phyloP scores from a whole-genome alignment of 2,329 filamentous ascomycete species.

The Penicillium expansum region DNA sequence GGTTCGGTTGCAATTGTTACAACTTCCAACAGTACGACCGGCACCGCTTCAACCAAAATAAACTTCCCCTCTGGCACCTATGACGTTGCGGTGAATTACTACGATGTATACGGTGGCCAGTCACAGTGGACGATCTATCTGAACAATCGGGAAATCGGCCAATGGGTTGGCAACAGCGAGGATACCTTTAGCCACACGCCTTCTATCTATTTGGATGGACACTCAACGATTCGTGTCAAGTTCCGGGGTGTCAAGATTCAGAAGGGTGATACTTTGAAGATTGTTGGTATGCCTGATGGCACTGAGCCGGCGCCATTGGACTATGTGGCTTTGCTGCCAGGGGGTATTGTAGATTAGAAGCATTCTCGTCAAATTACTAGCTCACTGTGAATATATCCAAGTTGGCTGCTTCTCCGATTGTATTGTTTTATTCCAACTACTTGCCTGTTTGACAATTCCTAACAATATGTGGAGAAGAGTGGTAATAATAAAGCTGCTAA shows the following conservation, averaged over 20 bases:
- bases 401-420: not conserved
- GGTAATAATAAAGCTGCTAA: not conserved
- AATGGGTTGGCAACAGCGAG: conserved; percentile 61
- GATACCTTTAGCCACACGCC: conserved; percentile 58
- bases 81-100: conserved; percentile 65
- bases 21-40: conserved; percentile 50
- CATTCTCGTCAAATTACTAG: not conserved
- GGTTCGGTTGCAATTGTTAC: conserved; percentile 57
- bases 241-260: conserved; percentile 52
- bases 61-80: conserved; percentile 55
- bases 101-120: conserved; percentile 59
- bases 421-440: not conserved
- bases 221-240: conserved; percentile 62
- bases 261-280: conserved; percentile 53
- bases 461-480: not conserved
- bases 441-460: not conserved
- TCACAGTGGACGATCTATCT: conserved; percentile 57
- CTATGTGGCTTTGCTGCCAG: conserved; percentile 62
- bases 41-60: conserved; percentile 50
- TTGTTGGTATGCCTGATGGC: conserved; percentile 59
- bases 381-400: not conserved
- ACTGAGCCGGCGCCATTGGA: conserved; percentile 65
- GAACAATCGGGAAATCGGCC: conserved; percentile 53
- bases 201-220: conserved; percentile 60
- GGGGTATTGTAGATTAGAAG: conserved; percentile 54